Percentiles rank a stretch among this genome's conserved stretches.
Evolutionary conservation across 176 grass and related monocot species (phyloP).

Genomic region (Secale cereale): DNA sequence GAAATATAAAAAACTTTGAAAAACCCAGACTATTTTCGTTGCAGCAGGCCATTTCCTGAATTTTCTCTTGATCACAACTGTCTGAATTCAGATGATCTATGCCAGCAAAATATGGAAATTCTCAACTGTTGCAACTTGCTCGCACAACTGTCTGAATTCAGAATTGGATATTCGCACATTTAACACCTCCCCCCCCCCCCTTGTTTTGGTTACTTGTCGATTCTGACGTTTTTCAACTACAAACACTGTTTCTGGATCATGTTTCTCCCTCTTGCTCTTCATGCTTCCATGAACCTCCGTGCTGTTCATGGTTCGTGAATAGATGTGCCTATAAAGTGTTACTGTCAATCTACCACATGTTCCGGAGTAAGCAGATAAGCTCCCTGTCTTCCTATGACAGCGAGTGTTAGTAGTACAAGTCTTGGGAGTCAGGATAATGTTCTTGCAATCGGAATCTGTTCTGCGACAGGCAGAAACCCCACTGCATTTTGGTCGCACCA

Average conservation of each 20-base stretch:
- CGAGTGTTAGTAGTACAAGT: neutral
- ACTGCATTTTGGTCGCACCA: neutral
- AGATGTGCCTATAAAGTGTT: neutral
- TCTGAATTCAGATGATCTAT: too few relatives aligned
- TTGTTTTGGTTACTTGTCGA: too few relatives aligned
- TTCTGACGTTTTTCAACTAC: too few relatives aligned
- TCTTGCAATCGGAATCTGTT: neutral
- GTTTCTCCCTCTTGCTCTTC: neutral
- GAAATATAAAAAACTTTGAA: neutral
- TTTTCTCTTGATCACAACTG: neutral
- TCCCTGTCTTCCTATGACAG: neutral
- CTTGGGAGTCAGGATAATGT: neutral
- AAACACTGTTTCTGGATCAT: slow-evolving; percentile 30
- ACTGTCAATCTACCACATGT: neutral
- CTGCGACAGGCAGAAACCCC: neutral
- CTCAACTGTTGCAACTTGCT: too few relatives aligned
- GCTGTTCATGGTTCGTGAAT: neutral
- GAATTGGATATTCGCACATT: too few relatives aligned
- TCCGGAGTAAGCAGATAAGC: neutral
- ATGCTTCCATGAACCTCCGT: neutral
- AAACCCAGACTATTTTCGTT: neutral
- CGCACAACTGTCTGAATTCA: too few relatives aligned
- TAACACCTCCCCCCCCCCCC: too few relatives aligned
- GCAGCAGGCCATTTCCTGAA: neutral
- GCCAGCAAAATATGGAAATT: too few relatives aligned